Evolutionary conservation across 2,329 filamentous ascomycete species (phyloP).

Genomic region (Cladosporium sp.): DNA sequence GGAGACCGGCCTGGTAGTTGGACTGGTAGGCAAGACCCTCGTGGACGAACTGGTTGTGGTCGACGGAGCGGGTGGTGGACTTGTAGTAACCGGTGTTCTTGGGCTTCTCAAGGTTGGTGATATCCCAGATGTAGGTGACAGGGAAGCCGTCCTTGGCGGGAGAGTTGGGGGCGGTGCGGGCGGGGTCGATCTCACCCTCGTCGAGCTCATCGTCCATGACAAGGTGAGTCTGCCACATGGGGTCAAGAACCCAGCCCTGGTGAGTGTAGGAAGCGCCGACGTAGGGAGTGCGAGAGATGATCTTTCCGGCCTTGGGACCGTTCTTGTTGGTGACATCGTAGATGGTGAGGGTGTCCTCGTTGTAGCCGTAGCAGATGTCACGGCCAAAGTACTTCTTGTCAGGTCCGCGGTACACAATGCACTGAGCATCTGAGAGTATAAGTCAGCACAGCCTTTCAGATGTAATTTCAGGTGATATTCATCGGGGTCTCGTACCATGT

Average conservation of each 20-base stretch:
- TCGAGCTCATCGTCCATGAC: slow-evolving; percentile 58
- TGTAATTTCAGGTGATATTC: not conserved
- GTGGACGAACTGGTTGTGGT: slow-evolving; percentile 46
- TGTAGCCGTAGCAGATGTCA: slow-evolving; percentile 56
- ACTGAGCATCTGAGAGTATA: slow-evolving; percentile 50
- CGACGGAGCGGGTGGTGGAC: slow-evolving; percentile 37
- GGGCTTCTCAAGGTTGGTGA: slow-evolving; percentile 46
- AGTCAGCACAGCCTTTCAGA: not conserved
- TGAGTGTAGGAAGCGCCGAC: slow-evolving; percentile 54
- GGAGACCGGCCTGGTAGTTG: slow-evolving; percentile 41
- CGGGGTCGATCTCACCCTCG: slow-evolving; percentile 43
- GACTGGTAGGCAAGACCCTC: slow-evolving; percentile 41
- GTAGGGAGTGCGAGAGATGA: slow-evolving; percentile 53
- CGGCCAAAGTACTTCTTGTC: slow-evolving; percentile 46
- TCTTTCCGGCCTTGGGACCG: slow-evolving; percentile 31
- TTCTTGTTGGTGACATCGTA: slow-evolving; percentile 51
- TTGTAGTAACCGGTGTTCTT: slow-evolving; percentile 45
- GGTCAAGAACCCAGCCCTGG: slow-evolving; percentile 55
- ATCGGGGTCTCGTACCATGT: slow-evolving; percentile 38
- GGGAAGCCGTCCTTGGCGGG: slow-evolving; percentile 44
- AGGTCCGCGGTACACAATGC: slow-evolving; percentile 54
- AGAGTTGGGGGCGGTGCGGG: slow-evolving; percentile 24
- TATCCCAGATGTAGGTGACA: slow-evolving; percentile 45
- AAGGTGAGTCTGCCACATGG: slow-evolving; percentile 47
- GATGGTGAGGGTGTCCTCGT: slow-evolving; percentile 49